Percentiles rank a stretch among this genome's conserved stretches.
Conservation (phyloP, 2,329 filamentous ascomycete species). For the Lasiodiplodia citricola region DNA sequence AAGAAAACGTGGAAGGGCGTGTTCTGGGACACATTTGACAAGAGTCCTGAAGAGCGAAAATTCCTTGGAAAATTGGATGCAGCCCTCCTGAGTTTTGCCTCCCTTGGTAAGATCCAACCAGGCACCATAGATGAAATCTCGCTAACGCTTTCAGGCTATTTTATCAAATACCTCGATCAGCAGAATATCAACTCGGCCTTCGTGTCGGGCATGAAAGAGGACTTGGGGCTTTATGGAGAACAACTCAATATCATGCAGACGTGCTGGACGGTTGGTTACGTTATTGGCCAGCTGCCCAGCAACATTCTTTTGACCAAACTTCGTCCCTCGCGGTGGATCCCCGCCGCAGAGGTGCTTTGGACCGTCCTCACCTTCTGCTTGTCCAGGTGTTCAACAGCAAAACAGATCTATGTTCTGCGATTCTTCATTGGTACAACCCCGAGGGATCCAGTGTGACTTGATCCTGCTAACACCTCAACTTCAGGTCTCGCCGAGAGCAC, state of each 20-base stretch:
- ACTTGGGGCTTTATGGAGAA: conserved; percentile 58
- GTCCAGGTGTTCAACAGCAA: conserved; percentile 47
- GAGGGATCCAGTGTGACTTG: too few relatives aligned
- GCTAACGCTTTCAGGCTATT: conserved; percentile 47
- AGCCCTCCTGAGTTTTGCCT: conserved; percentile 55
- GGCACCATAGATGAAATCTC: neutral
- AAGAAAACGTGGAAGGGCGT: conserved; percentile 12
- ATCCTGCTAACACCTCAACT: conserved; percentile 29
- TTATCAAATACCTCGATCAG: conserved; percentile 57
- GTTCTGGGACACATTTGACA: conserved; percentile 34
- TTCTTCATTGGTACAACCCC: conserved; percentile 53
- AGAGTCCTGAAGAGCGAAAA: conserved; percentile 33
- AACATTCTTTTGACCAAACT: conserved; percentile 59
- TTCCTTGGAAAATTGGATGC: conserved; percentile 38
- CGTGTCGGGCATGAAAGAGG: conserved; percentile 54
- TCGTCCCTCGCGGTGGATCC: conserved; percentile 56
- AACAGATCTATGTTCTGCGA: conserved; percentile 54
- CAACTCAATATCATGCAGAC: conserved; percentile 63
- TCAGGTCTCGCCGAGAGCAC: conserved; percentile 53
- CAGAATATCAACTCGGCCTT: conserved; percentile 46
- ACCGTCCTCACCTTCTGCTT: conserved; percentile 55
- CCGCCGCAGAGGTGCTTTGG: conserved; percentile 54
- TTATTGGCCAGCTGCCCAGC: conserved; percentile 58
- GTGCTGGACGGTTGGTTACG: conserved; percentile 66
- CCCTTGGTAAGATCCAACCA: conserved; percentile 41